Evolutionary conservation across 257 asterid genomes (phyloP), one percentile per base, ranked within the genome.

Genomic region (Ligustrum vulgare): DNA sequence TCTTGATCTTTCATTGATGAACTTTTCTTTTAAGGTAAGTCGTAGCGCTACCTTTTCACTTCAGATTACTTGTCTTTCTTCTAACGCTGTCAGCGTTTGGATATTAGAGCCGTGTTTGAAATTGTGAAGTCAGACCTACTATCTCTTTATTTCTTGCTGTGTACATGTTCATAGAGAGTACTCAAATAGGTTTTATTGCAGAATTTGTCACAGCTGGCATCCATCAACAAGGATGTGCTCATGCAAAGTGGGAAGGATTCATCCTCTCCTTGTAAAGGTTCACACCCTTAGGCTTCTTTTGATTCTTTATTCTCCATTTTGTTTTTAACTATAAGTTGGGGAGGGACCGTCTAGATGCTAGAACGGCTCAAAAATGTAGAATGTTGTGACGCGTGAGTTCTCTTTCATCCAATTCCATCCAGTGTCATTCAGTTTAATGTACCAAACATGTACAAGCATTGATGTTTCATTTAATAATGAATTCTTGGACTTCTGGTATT

Each of bases 181-280:
- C 35, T 67, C 66, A 28, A 37, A 65, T 25, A 25, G 25, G 15
- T 54, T 66, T 70, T 47, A 36, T 77, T 76, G 82, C 98, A 94
- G 98, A 94, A 92, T 81, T 75, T 89, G 82, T 94, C 98, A 5
- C 98, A 92, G 86, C 83, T 94, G 65, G 98, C 98, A 3, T 87
- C 97, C 23, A 90, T 94, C 79, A 94, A 94, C 75, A 97, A 88
- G 72, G 97, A 90, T 63, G 94, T 92, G 86, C 91, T 92, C 67
- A 74, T 90, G 72, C 98, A 89, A 76, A 93, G 88, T 78, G 96
- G 88, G 73, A 88, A 86, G 74, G 90, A 86, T 62, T 60, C 88
- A 33, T 83, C 92, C 2, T 90, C 97, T 67, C 93, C 97, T 18
- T 71, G 82, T 78, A 87, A 81, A 85, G 80, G 82, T 68, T 64